Conservation (phyloP, 208 protist genomes). For the Borovskyia barvae region DNA sequence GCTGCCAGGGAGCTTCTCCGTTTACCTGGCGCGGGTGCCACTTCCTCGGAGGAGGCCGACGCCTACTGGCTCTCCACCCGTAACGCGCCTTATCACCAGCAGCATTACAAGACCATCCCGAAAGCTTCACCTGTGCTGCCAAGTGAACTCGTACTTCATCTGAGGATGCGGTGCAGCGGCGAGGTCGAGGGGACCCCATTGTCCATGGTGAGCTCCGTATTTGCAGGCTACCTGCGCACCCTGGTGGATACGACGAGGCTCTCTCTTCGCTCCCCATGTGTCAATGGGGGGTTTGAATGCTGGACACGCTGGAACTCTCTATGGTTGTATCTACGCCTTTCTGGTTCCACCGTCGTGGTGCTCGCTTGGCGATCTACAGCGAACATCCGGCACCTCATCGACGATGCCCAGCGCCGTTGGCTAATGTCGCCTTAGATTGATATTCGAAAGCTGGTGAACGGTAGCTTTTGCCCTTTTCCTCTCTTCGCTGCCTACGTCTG, state of each 20-base stretch:
- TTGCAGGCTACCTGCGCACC: slow-evolving; percentile 9
- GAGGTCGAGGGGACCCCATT: slow-evolving; percentile 15
- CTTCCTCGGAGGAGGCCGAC: neutral
- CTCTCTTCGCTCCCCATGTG: neutral
- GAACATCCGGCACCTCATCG: slow-evolving; percentile 6
- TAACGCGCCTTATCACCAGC: neutral
- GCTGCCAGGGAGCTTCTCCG: slow-evolving; percentile 2
- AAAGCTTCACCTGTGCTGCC: neutral
- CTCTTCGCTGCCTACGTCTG: no score
- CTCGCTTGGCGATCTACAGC: slow-evolving; percentile 12
- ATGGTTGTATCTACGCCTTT: slow-evolving; percentile 19
- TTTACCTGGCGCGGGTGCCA: neutral
- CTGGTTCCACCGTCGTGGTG: slow-evolving; percentile 4
- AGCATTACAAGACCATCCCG: slow-evolving; percentile 1
- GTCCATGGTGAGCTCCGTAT: slow-evolving; percentile 1
- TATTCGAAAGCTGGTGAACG: no score
- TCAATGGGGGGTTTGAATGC: slow-evolving; percentile 1
- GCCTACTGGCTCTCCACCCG: slow-evolving; percentile 14
- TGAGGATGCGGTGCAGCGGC: neutral
- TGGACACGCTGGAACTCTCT: slow-evolving; percentile 19
- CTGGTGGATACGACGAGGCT: slow-evolving; percentile 7
- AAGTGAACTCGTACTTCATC: neutral
- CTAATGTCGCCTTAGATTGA: slow-evolving; percentile 6
- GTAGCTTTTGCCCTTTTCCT: no score
- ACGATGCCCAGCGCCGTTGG: slow-evolving; percentile 9